A percentile compares a stretch with the other conserved stretches of the same genome.
Evolutionary conservation across 208 protist species (phyloP).

Genomic region (Trypanosoma avium): DNA sequence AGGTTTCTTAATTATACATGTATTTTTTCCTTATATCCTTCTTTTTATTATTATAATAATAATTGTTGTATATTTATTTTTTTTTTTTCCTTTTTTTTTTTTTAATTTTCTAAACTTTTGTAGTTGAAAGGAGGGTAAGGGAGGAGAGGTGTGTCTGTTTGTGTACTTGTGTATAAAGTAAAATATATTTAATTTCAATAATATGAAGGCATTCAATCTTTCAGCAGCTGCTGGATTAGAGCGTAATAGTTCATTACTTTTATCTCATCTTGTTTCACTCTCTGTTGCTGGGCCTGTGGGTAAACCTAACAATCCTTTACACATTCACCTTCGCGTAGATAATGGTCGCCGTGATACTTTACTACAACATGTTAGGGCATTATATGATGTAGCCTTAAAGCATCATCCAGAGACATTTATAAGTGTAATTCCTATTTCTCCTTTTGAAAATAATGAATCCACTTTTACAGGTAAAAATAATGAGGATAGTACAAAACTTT

Average conservation of each 20-base stretch:
- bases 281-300: not conserved
- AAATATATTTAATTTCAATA: too few species aligned
- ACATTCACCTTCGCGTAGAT: constrained; percentile 55
- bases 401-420: constrained; percentile 41
- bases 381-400: constrained; percentile 61
- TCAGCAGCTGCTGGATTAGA: constrained; percentile 12
- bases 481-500: not conserved
- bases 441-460: not conserved
- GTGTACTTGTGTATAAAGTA: too few species aligned
- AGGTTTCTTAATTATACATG: constrained; percentile 4
- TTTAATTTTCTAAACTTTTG: constrained; percentile 22
- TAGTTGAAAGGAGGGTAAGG: constrained; percentile 7
- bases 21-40: not conserved
- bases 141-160: too few species aligned
- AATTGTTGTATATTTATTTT: too few species aligned
- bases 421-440: constrained; percentile 56
- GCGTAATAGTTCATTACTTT: constrained; percentile 11
- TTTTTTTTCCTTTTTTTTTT: constrained; percentile 22
- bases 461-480: not conserved
- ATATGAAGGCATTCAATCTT: constrained; percentile 15
- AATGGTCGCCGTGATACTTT: constrained; percentile 52
- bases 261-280: constrained; percentile 15
- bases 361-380: constrained; percentile 52
- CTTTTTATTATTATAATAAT: too few species aligned
- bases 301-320: constrained; percentile 14